Conservation (phyloP, 2,329 filamentous ascomycete species). For the Plenodomus lindquistii region DNA sequence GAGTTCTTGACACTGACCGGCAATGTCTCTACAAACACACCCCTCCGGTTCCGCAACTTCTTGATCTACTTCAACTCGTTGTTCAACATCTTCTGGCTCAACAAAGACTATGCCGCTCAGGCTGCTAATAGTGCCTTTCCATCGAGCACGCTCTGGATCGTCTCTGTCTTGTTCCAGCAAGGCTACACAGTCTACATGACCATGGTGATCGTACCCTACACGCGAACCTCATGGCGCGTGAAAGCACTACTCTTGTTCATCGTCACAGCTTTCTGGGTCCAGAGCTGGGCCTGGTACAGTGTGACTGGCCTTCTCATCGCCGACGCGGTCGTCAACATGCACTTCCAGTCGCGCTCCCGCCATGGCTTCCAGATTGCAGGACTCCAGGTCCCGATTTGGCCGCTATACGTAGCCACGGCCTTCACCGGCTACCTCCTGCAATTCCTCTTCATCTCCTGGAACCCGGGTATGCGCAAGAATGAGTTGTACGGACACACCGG, state of each 20-base stretch:
- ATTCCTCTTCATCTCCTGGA: slow-evolving; percentile 50
- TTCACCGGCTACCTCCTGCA: slow-evolving; percentile 46
- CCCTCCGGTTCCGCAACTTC: slow-evolving; percentile 42
- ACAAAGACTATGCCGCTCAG: slow-evolving; percentile 43
- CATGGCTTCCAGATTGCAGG: slow-evolving; percentile 19
- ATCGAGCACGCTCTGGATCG: slow-evolving; percentile 51
- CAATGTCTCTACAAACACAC: slow-evolving; percentile 45
- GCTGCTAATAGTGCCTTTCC: slow-evolving; percentile 51
- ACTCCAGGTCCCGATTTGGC: slow-evolving; percentile 30
- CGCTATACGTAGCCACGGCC: slow-evolving; percentile 36
- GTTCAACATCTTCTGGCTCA: slow-evolving; percentile 54
- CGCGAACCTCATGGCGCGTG: slow-evolving; percentile 47
- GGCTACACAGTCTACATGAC: slow-evolving; percentile 55
- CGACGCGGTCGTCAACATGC: slow-evolving; percentile 49
- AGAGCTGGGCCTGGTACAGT: slow-evolving; percentile 54
- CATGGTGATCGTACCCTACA: slow-evolving; percentile 53
- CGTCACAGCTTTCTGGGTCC: slow-evolving; percentile 52
- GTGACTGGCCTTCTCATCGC: slow-evolving; percentile 54
- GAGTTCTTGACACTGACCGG: slow-evolving; percentile 43
- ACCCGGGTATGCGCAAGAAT: slow-evolving; percentile 38
- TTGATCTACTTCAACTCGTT: slow-evolving; percentile 52
- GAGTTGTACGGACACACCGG: slow-evolving; percentile 50
- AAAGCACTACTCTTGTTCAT: slow-evolving; percentile 48
- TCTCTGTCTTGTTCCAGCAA: slow-evolving; percentile 52
- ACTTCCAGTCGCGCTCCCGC: slow-evolving; percentile 35